Evolutionary conservation across 139 green algal genomes (phyloP).

Genomic region (Zygnema cylindricum): DNA sequence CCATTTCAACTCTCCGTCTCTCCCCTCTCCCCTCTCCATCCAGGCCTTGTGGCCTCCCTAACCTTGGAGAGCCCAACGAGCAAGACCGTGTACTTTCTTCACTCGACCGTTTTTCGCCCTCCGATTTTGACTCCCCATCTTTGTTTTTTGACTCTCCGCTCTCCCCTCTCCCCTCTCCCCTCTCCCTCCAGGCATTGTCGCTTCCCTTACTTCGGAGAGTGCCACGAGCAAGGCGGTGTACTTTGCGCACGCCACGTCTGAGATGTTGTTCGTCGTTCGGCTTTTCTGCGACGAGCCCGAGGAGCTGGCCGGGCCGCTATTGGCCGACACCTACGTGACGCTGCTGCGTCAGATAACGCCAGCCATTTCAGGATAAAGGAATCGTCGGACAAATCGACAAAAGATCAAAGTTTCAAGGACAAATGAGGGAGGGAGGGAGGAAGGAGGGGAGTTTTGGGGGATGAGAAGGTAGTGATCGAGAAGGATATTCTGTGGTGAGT

Average conservation of each 20-base stretch:
- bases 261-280: slow-evolving; percentile 63
- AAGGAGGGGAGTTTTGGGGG: too few relatives aligned
- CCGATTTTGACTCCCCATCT: too few relatives aligned
- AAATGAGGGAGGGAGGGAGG: too few relatives aligned
- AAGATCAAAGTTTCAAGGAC: background rate
- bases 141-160: too few relatives aligned
- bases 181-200: slow-evolving; percentile 48
- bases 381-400: background rate
- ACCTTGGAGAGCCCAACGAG: too few relatives aligned
- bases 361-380: slow-evolving; percentile 7
- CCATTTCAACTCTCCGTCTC: too few relatives aligned
- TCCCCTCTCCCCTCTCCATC: too few relatives aligned
- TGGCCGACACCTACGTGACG: slow-evolving; percentile 64
- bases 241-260: slow-evolving; percentile 50
- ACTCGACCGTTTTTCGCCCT: too few relatives aligned
- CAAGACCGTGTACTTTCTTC: too few relatives aligned
- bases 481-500: too few relatives aligned
- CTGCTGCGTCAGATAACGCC: slow-evolving; percentile 45
- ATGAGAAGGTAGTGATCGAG: too few relatives aligned
- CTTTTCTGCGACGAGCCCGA: slow-evolving; percentile 49
- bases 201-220: slow-evolving; percentile 37
- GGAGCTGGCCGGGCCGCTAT: slow-evolving; percentile 43
- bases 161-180: background rate
- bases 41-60: too few relatives aligned
- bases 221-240: slow-evolving; percentile 61